phyloP scores from a whole-genome alignment of 495 filamentous ascomycete genomes.

The Cercophora scortea region DNA sequence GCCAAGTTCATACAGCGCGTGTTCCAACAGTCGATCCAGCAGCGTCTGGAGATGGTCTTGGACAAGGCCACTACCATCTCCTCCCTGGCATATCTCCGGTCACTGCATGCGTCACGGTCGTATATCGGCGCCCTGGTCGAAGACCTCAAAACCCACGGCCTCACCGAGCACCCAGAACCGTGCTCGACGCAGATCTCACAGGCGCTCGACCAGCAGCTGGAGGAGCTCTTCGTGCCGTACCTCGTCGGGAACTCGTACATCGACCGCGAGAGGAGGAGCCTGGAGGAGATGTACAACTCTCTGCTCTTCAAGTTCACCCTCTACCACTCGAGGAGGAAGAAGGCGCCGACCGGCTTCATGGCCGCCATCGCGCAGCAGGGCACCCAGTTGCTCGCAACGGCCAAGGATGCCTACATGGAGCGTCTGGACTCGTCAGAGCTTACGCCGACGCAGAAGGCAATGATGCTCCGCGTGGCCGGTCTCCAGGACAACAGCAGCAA shows the following conservation, averaged over 20 bases:
- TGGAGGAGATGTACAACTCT: constrained; percentile 90
- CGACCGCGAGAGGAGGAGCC: constrained; percentile 79
- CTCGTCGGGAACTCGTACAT: constrained; percentile 92
- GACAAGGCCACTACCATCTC: constrained; percentile 89
- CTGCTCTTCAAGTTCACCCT: constrained; percentile 91
- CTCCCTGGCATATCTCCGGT: constrained; percentile 83
- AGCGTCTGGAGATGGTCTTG: constrained; percentile 90
- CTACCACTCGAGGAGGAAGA: constrained; percentile 80
- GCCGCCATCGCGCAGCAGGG: constrained; percentile 79
- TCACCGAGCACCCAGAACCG: constrained; percentile 91
- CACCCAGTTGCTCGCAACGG: constrained; percentile 71
- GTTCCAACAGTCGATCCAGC: constrained; percentile 96
- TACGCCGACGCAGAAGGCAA: constrained; percentile 71
- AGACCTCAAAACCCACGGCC: constrained; percentile 85
- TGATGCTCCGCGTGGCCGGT: constrained; percentile 78
- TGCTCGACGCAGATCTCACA: constrained; percentile 80
- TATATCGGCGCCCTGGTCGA: constrained; percentile 83
- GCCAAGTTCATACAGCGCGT: constrained; percentile 87
- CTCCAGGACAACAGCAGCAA: constrained; percentile 47
- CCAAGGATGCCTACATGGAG: constrained; percentile 77
- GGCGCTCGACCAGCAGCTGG: constrained; percentile 87
- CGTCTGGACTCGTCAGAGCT: constrained; percentile 79
- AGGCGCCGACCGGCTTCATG: constrained; percentile 80
- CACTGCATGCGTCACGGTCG: constrained; percentile 77
- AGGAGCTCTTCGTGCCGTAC: constrained; percentile 94